A percentile compares a stretch with the other conserved stretches of the same genome.
Evolutionary conservation across 495 filamentous ascomycete species (phyloP).

Genomic region (Corynascus novoguineensis): DNA sequence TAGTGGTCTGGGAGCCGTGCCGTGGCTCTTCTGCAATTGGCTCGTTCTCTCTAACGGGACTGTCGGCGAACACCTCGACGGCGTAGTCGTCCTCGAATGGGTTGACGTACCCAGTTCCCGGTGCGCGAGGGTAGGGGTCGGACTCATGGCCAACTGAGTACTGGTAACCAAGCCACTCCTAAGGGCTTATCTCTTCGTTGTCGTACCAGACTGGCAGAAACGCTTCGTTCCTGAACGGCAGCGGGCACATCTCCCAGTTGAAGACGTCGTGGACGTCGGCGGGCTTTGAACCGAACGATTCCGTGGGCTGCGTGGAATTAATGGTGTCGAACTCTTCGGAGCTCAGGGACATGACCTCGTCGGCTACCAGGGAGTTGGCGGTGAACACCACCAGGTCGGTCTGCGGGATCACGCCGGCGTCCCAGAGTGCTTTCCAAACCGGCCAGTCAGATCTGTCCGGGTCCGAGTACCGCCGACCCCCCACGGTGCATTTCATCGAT

Average conservation of each 20-base stretch:
- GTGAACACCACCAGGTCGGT: neutral
- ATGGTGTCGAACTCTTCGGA: neutral
- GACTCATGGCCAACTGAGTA: neutral
- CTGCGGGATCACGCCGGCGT: neutral
- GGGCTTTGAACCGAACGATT: neutral
- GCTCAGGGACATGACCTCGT: neutral
- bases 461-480: neutral
- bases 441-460: neutral
- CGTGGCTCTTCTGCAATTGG: neutral
- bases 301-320: neutral
- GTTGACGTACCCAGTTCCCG: neutral
- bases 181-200: neutral
- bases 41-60: neutral
- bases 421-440: neutral
- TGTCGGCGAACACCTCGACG: neutral
- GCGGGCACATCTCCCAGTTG: neutral
- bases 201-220: neutral
- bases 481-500: neutral
- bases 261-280: neutral
- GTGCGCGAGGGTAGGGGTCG: neutral
- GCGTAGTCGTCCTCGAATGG: neutral
- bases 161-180: neutral
- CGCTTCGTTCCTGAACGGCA: neutral
- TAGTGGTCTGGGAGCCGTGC: neutral
- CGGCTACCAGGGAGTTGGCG: neutral